Conservation (phyloP, 805 yeast species). For the Metschnikowia cubensis region DNA sequence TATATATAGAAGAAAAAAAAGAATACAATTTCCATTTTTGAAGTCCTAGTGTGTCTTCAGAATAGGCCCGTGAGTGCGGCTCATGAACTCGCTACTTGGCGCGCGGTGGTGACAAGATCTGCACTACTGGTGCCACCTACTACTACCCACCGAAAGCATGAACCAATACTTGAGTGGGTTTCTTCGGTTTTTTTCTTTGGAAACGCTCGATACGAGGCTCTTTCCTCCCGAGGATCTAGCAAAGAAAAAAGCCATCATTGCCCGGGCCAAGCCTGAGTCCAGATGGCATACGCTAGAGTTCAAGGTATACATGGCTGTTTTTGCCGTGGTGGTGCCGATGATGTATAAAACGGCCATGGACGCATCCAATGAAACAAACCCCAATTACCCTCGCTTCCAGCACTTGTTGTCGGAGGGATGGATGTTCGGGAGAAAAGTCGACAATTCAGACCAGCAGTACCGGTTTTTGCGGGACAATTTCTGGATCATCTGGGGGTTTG, state of each 20-base stretch:
- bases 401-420: slow-evolving; percentile 74
- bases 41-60: neutral
- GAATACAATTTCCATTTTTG: no score
- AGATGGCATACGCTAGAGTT: slow-evolving; percentile 80
- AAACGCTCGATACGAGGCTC: slow-evolving; percentile 50
- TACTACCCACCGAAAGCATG: neutral
- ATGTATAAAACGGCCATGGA: slow-evolving; percentile 80
- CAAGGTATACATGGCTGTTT: slow-evolving; percentile 58
- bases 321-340: slow-evolving; percentile 69
- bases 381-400: slow-evolving; percentile 63
- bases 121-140: neutral
- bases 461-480: slow-evolving; percentile 82
- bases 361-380: slow-evolving; percentile 70
- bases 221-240: slow-evolving; percentile 33
- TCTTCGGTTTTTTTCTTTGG: slow-evolving; percentile 44
- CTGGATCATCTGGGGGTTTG: slow-evolving; percentile 53
- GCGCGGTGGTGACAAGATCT: neutral
- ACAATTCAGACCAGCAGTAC: slow-evolving; percentile 89
- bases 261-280: slow-evolving; percentile 40
- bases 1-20: no score
- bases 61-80: neutral
- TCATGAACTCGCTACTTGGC: neutral
- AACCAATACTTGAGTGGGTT: slow-evolving; percentile 11
- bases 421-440: slow-evolving; percentile 87
- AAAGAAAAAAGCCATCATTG: slow-evolving; percentile 29